Evolutionary conservation across 2,329 filamentous ascomycete genomes (phyloP).

Genomic region (Cladosporium sp.): DNA sequence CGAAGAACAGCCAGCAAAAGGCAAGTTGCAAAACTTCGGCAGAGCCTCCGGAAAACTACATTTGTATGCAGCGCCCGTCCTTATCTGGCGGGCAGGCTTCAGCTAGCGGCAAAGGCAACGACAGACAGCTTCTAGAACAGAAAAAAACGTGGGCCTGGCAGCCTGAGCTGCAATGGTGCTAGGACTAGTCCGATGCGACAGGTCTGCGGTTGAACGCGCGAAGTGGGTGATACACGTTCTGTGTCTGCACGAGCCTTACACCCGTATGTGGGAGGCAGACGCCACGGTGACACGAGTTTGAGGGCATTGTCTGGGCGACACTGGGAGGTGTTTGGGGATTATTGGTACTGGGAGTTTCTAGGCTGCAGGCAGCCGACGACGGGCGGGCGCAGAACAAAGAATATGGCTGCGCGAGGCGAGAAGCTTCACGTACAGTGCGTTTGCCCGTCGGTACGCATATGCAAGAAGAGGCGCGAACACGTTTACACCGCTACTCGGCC

Average conservation of each 20-base stretch:
- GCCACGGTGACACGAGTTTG: conserved; percentile 2
- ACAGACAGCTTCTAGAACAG: conserved; percentile 5
- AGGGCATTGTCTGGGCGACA: neutral
- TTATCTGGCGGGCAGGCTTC: neutral
- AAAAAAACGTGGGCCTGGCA: neutral
- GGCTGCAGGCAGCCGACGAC: neutral
- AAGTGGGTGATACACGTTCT: conserved; percentile 6
- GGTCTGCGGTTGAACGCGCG: conserved; percentile 13
- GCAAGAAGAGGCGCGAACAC: neutral
- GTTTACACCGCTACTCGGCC: conserved; percentile 12
- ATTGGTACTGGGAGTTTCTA: neutral
- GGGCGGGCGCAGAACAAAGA: neutral
- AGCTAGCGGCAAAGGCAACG: neutral
- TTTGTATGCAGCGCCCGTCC: neutral
- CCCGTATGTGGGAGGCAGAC: neutral
- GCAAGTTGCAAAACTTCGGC: neutral
- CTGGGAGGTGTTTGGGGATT: neutral
- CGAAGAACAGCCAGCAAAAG: neutral
- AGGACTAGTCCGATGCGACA: neutral
- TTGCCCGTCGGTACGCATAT: neutral
- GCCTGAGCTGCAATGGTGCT: neutral
- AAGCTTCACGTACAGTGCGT: neutral
- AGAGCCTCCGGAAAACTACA: neutral
- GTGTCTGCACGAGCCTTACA: neutral
- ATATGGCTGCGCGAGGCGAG: neutral